Base-by-base conservation (phyloP, 1,284 basidiomycete species). In the Singerocomus rubriflavus region DNA sequence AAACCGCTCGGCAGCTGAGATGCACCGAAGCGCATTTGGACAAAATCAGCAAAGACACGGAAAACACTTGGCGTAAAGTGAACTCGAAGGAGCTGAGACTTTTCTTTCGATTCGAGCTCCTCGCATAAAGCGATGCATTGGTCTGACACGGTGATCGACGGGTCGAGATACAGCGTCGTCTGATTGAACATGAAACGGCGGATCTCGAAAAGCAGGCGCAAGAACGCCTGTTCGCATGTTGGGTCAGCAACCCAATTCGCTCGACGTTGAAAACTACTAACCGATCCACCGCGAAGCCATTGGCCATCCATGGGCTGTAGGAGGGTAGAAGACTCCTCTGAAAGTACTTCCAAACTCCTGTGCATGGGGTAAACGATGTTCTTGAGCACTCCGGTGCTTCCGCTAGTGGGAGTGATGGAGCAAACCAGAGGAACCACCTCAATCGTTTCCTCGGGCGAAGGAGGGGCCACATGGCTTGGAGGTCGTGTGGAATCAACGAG, bases 111-210 rank as follows among this genome's bases (percentile, higher is more conserved):
- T 37, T 65, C 61, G 16, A 63, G 63, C 25, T 63, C 61, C 16
- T 64, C 48, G 42, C 50, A 61, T 14, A 63, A 38, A 5, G 58
- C 52, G n/a, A n/a, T 26, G 25, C 61, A 63, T 37, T 65, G 61
- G 17, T 56, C 61, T 12, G 63, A 48, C 21, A 63, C 63, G 4
- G 63, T 63, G 17, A 43, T 36, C 7, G 61, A 61, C 3, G 56
- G 41, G 39, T 63, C 61, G 25, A 65, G 54, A 35, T 63, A 63
- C n/a, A 63, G 27, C 3, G 61, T 65, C 10, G 63, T 63, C 21
- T 61, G 56, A 37, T 65, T 63, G 49, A 65, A 65, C 61, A 63
- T 63, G 44, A 63, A 63, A 13, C 61, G 63, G 44, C 61, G 59
- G 26, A 63, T 63, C 44, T 63, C 61, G 25, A 63, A 63, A 17